Evolutionary conservation across 495 filamentous ascomycete species (phyloP), one percentile per base, ranked within the genome.

Genomic region (Penicillium angulare): DNA sequence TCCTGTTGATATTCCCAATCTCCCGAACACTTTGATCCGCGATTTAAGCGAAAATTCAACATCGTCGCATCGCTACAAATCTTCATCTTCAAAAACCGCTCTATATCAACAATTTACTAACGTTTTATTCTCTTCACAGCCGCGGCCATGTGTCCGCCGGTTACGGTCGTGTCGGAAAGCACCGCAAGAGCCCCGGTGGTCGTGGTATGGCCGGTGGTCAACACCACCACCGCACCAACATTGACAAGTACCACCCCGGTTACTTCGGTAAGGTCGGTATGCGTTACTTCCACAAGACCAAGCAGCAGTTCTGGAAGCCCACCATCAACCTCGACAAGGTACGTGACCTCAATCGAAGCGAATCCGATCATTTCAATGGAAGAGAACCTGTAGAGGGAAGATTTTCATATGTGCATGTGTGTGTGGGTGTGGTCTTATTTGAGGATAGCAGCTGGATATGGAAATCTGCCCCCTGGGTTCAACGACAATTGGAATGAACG

Each of bases 261-360:
- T 95, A 95, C 86, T 96, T 95, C 77, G 91, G 91, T 75, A 96
- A 96, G 80, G 90, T 96, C 53, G 90, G 90, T 80, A 96, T 95
- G 91, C 78, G 91, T 57, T 90, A 93, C 80, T 81, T 95, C 86
- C 90, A 95, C 81, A 89, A 89, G 79, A 82, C 84, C 67, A 78
- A 82, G 61, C 89, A 89, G 79, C 86, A 90, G 59, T 89, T 88
- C 83, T 96, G 91, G 91, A 93, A 90, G 76, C 89, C 89, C 56
- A 80, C 84, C 44, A 83, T 95, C 84, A 95, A 95, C 76, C 74
- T 95, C 63, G 89, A 95, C 72, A 95, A 92, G 86, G 87, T 91
- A 76, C 65, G 72, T 75, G 53, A 46, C 31, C n/a, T n/a, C 20
- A 46, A 35, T 21, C 32, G 33, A 34, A 33, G 43, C 47, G 40